Conservation (phyloP, 345 rosid genomes). For the Moringa oleifera region DNA sequence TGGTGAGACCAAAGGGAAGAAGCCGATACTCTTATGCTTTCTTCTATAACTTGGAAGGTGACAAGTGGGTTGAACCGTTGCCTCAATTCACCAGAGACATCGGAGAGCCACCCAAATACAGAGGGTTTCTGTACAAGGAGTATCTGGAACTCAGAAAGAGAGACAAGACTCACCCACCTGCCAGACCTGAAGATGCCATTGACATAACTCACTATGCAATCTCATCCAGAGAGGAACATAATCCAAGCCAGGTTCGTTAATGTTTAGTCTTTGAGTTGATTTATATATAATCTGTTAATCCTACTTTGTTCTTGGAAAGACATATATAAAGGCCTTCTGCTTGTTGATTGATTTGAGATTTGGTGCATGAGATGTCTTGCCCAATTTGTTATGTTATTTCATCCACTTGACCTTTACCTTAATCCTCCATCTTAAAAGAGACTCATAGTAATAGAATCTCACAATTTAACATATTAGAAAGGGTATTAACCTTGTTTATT, state of each 20-base stretch:
- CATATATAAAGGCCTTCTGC: no score
- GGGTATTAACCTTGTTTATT: no score
- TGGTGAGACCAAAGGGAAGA: constrained; percentile 34
- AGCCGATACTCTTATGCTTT: constrained; percentile 41
- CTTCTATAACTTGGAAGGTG: constrained; percentile 45
- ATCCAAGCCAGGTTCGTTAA: background rate
- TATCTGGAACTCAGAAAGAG: constrained; percentile 38
- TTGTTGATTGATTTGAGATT: no score
- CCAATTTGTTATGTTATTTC: no score
- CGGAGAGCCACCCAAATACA: constrained; percentile 39
- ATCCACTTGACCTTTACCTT: no score
- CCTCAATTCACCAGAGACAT: constrained; percentile 36
- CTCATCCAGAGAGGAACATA: background rate
- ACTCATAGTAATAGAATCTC: no score
- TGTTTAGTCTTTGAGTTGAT: no score
- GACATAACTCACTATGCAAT: constrained; percentile 40
- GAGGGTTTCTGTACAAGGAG: constrained; percentile 35
- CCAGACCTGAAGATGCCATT: constrained; percentile 40
- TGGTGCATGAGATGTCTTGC: no score
- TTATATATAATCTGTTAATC: no score
- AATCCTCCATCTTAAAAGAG: no score
- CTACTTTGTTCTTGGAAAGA: no score
- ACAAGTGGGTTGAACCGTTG: constrained; percentile 55
- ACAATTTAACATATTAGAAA: no score
- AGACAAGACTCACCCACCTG: constrained; percentile 47